These are phyloP conservation scores for Nissolia schottii DNA, from an alignment of 306 rosid genomes.

Conservation along the genomic window DNA sequence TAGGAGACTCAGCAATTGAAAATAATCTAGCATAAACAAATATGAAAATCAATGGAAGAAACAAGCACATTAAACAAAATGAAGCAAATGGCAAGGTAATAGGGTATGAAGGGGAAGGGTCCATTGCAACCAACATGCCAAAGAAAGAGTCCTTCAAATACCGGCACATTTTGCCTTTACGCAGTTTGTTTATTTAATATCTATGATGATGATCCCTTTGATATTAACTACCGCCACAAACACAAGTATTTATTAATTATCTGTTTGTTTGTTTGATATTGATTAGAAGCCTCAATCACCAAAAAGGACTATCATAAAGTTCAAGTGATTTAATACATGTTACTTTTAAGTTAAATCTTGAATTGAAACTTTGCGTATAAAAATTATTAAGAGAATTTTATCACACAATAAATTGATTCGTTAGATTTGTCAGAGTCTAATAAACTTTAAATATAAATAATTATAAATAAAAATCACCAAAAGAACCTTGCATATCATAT, in stretches of 20 bases:
- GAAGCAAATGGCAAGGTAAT: neutral
- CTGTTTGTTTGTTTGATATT: neutral
- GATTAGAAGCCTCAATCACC: neutral
- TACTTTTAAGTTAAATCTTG: too few relatives aligned
- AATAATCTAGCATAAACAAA: neutral
- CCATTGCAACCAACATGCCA: neutral
- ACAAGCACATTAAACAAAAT: neutral
- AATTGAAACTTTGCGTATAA: too few relatives aligned
- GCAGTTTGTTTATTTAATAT: neutral
- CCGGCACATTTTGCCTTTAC: constrained; percentile 13
- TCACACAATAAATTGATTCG: too few relatives aligned
- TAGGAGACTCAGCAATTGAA: too few relatives aligned
- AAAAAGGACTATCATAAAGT: too few relatives aligned
- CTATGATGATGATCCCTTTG: neutral
- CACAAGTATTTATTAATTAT: neutral
- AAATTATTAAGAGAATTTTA: too few relatives aligned
- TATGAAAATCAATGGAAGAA: neutral
- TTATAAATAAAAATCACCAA: too few relatives aligned
- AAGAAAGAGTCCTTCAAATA: neutral
- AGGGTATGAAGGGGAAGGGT: neutral
- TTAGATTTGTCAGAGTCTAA: too few relatives aligned
- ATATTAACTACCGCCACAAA: neutral
- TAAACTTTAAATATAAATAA: too few relatives aligned
- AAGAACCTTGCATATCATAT: too few relatives aligned
- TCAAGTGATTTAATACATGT: too few relatives aligned